Evolutionary conservation across 805 yeast species (phyloP), one percentile per base, ranked within the genome.

Genomic region (Starmerella sirachaensis): DNA sequence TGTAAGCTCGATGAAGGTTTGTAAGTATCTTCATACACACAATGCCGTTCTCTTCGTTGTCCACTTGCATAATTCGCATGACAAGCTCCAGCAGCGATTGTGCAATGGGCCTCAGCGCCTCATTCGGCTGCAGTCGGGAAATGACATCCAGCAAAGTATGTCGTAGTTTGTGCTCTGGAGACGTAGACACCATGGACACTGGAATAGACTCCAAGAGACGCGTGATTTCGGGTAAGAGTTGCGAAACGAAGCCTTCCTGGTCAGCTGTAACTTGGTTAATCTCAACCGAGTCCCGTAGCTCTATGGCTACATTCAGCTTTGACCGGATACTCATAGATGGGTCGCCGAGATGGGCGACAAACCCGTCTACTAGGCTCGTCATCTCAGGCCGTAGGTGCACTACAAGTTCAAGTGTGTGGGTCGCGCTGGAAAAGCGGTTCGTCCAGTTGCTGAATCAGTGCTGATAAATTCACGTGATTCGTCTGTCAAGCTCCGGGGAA

Each of bases 31-130:
- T 85, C 79, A 91, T 75, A 57, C 93, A 79, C 35, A 84, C 65
- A 1, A 85, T 83, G 35, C 97, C 97, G 56, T 91, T 91, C 44
- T 86, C 96, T 58, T 93, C 99, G 56, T 91, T 91, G 53, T 93
- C 99, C 12, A 62, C 65, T 14, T 70, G 72, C 41, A 88, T 63
- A 11, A 79, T 62, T 17, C 63, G 57, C 50, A 76, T 72, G 37
- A 88, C 61, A 8, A 67, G 61, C 24, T 72, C 76, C 50, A 81
- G 62, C 14, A 84, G 67, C 25, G 65, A 66, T 23, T 62, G 61
- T 1, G 86, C 75, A 55, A 75, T 76, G 0, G 80, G 80, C 53
- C 77, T 78, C 52, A 84, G 74, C 2, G 78, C 69, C 24, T 85
- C 95, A 54, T 80, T 85, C 65, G 81, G 74, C 39, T 82, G 84